Evolutionary conservation across 768 basidiomycete genomes (phyloP).

Genomic region (Pulveroboletus sp.): DNA sequence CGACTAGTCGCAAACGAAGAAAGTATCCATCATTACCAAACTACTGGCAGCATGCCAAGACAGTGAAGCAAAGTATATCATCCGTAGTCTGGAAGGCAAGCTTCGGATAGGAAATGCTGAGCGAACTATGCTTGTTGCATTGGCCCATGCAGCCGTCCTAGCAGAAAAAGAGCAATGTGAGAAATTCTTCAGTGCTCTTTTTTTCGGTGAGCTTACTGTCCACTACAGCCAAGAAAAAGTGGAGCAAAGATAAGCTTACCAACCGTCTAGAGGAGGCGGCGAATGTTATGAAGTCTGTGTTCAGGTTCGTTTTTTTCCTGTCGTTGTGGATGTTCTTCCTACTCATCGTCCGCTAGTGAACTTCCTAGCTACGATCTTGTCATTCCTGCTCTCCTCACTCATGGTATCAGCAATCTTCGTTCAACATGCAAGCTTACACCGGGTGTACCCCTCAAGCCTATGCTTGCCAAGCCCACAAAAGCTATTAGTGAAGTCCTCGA

Average conservation of each 20-base stretch:
- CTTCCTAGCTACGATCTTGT: constrained; percentile 90
- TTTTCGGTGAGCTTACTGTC: not conserved
- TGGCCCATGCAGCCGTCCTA: constrained; percentile 86
- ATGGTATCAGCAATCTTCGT: constrained; percentile 65
- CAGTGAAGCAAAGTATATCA: constrained; percentile 92
- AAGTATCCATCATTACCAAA: constrained; percentile 92
- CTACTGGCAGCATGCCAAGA: constrained; percentile 89
- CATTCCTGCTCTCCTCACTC: constrained; percentile 80
- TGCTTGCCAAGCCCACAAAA: constrained; percentile 99
- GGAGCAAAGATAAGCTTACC: constrained; percentile 68
- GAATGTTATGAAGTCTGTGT: constrained; percentile 80
- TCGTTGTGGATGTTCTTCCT: not conserved
- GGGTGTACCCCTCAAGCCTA: constrained; percentile 95
- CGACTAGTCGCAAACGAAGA: constrained; percentile 84
- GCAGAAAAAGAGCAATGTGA: constrained; percentile 66
- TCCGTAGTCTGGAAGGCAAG: constrained; percentile 94
- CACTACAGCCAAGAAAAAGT: constrained; percentile 61
- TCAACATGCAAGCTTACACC: constrained; percentile 87
- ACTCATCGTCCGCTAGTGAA: constrained; percentile 52
- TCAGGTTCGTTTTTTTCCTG: constrained; percentile 55
- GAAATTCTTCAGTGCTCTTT: constrained; percentile 1
- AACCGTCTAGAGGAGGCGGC: constrained; percentile 71
- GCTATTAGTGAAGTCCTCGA: constrained; percentile 97
- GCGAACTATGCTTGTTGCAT: constrained; percentile 88
- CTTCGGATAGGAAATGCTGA: constrained; percentile 96